Conservation (phyloP, 805 yeast species). For the Kazachstania taianensis region DNA sequence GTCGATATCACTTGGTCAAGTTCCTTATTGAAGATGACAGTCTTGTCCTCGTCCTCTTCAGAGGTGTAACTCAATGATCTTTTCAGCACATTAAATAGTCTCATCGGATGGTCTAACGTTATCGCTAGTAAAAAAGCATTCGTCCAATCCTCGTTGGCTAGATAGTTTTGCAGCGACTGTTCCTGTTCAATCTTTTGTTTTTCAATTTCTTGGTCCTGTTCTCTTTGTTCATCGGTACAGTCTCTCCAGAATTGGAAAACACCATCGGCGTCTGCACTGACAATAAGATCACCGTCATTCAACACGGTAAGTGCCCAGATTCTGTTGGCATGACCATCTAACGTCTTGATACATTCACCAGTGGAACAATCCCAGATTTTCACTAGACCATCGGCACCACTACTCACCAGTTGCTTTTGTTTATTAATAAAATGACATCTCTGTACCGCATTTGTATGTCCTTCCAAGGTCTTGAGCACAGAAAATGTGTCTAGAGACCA, state of each 20-base stretch:
- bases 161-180: conserved; percentile 70
- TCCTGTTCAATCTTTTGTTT: conserved; percentile 70
- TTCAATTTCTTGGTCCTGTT: conserved; percentile 39
- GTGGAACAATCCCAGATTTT: conserved; percentile 77
- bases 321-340: conserved; percentile 89
- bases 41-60: conserved; percentile 6
- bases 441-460: conserved; percentile 88
- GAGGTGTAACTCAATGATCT: conserved; percentile 43
- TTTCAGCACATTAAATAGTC: conserved; percentile 67
- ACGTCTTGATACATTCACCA: conserved; percentile 73
- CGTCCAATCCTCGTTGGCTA: conserved; percentile 69
- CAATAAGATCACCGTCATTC: conserved; percentile 56
- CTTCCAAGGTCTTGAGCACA: conserved; percentile 79
- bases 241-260: conserved; percentile 84
- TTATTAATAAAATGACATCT: conserved; percentile 60
- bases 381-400: conserved; percentile 92
- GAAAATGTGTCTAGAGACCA: conserved; percentile 79
- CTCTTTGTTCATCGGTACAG: conserved; percentile 63
- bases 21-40: conserved; percentile 30
- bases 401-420: conserved; percentile 53
- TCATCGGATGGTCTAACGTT: conserved; percentile 82
- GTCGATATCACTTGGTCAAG: conserved; percentile 55
- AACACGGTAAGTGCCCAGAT: conserved; percentile 80
- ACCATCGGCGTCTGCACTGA: conserved; percentile 94
- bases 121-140: conserved; percentile 81